Conservation (phyloP, 2,329 filamentous ascomycete species). For the Chaetothyriales sp. region DNA sequence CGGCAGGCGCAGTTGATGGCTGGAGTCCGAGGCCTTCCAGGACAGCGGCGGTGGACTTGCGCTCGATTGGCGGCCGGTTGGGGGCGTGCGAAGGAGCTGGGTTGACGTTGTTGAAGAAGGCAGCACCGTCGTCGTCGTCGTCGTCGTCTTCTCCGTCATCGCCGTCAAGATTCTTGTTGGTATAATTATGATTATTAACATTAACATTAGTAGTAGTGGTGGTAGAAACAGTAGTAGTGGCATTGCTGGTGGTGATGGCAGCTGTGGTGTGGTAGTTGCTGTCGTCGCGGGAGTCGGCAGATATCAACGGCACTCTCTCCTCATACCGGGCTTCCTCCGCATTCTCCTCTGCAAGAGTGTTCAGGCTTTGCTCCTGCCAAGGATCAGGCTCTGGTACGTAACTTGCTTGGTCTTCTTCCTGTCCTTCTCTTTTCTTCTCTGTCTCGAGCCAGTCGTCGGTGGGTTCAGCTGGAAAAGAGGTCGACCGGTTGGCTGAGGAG, state of each 20-base stretch:
- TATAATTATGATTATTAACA: not conserved
- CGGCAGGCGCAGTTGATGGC: too few relatives aligned
- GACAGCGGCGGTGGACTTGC: not conserved
- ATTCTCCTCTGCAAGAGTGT: not conserved
- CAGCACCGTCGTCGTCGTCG: slow-evolving; percentile 5
- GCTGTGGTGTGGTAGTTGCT: not conserved
- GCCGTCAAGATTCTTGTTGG: not conserved
- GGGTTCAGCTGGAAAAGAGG: slow-evolving; percentile 12
- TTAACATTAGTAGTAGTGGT: not conserved
- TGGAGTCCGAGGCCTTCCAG: not conserved
- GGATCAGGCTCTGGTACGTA: slow-evolving; percentile 1
- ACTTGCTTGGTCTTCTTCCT: not conserved
- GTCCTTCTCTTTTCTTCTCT: not conserved
- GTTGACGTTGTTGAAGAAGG: slow-evolving; percentile 8
- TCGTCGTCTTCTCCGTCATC: slow-evolving; percentile 5
- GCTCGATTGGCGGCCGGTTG: not conserved
- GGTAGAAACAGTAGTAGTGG: not conserved
- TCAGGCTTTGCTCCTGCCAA: not conserved
- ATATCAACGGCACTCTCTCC: slow-evolving; percentile 15
- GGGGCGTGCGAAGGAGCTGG: slow-evolving; percentile 1
- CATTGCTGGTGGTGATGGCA: not conserved
- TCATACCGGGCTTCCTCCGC: slow-evolving; percentile 9
- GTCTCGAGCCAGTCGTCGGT: not conserved
- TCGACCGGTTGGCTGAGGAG: slow-evolving; percentile 10
- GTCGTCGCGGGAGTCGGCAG: not conserved